phyloP scores from a whole-genome alignment of 495 filamentous ascomycete genomes.

The Cryomyces minteri region DNA sequence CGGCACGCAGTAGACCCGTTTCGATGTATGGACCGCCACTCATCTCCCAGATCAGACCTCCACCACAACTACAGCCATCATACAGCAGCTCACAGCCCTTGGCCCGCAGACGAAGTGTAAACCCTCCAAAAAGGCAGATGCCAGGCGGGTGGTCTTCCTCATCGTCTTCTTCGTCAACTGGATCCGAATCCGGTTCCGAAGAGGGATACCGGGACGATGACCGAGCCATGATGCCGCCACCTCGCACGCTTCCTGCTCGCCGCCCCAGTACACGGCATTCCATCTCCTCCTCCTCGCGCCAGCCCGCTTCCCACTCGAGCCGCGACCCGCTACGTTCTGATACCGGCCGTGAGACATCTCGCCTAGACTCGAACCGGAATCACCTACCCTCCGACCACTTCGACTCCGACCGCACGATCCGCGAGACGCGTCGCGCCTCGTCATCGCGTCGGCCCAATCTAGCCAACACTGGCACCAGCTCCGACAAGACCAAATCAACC shows the following conservation, averaged over 20 bases:
- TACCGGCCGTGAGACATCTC: no score
- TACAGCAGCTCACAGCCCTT: neutral
- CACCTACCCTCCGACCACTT: conserved; percentile 4
- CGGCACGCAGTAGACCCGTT: neutral
- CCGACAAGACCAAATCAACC: neutral
- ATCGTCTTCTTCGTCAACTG: no score
- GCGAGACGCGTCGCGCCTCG: neutral
- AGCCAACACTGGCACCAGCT: neutral
- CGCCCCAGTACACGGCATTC: neutral
- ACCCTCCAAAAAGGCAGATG: neutral
- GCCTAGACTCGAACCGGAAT: neutral
- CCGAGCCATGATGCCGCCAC: neutral
- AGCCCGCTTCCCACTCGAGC: neutral
- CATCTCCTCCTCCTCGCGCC: neutral
- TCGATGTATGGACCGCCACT: neutral
- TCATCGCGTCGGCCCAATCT: neutral
- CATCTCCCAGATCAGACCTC: neutral
- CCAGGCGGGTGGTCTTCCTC: neutral
- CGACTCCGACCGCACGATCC: conserved; percentile 5
- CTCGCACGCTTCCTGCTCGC: neutral
- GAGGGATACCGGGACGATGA: neutral
- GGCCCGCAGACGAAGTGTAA: neutral
- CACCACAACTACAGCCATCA: neutral
- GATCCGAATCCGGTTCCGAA: no score
- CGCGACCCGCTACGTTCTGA: neutral